A percentile compares a stretch with the other conserved stretches of the same genome.
These are phyloP conservation scores for Myxozyma nipponensis DNA, from an alignment of 805 yeast genomes.

Conservation along the genomic window DNA sequence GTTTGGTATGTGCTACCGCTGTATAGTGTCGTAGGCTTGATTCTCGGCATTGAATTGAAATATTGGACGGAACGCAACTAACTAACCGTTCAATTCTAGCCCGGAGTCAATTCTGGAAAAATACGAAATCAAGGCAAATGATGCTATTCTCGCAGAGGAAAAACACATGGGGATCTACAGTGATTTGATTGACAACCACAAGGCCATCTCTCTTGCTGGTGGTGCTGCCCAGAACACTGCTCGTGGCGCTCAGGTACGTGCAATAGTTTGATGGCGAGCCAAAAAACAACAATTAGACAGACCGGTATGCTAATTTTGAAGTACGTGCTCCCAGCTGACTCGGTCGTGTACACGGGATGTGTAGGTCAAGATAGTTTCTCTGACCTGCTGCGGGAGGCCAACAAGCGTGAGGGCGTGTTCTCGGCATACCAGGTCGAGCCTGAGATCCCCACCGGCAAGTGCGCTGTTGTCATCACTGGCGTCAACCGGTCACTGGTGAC, in stretches of 20 bases:
- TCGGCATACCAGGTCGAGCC: slow-evolving; percentile 72
- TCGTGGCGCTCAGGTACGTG: slow-evolving; percentile 77
- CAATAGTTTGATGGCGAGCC: not conserved
- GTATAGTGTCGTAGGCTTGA: not conserved
- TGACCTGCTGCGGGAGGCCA: slow-evolving; percentile 75
- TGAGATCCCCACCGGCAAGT: slow-evolving; percentile 84
- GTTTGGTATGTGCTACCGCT: slow-evolving; percentile 14
- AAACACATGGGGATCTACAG: slow-evolving; percentile 81
- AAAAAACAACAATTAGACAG: not conserved
- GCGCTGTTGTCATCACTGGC: slow-evolving; percentile 92
- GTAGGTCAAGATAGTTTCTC: slow-evolving; percentile 92
- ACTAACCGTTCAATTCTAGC: slow-evolving; percentile 2
- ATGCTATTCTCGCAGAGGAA: slow-evolving; percentile 84
- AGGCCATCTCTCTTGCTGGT: slow-evolving; percentile 81
- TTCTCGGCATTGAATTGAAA: not conserved
- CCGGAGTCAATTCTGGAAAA: slow-evolving; percentile 50
- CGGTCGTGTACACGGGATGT: slow-evolving; percentile 92
- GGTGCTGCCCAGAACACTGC: slow-evolving; percentile 99
- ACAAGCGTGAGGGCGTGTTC: slow-evolving; percentile 79
- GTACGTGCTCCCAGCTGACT: slow-evolving; percentile 70
- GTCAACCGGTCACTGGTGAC: slow-evolving; percentile 89
- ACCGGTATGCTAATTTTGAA: not conserved
- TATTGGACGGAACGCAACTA: not conserved
- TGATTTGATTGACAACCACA: slow-evolving; percentile 62
- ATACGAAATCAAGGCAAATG: slow-evolving; percentile 82